These are phyloP conservation scores for Penicillium desertorum DNA, from an alignment of 495 filamentous ascomycete species.

Conservation along the genomic window DNA sequence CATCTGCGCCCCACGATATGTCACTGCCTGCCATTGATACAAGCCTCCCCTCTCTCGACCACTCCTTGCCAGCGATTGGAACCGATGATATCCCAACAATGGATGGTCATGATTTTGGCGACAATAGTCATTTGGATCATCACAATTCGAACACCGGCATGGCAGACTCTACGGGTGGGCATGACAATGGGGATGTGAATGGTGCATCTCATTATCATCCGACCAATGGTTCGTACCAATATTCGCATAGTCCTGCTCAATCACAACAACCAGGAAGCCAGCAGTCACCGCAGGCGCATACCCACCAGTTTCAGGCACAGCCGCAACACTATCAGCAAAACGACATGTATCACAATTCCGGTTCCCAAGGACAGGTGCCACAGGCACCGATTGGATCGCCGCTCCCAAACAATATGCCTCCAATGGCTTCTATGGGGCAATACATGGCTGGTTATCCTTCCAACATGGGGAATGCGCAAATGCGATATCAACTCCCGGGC, in stretches of 20 bases:
- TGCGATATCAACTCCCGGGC: constrained; percentile 43
- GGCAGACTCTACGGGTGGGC: constrained; percentile 32
- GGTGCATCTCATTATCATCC: constrained; percentile 28
- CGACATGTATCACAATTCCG: constrained; percentile 41
- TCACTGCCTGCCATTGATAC: constrained; percentile 44
- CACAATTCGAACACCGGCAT: constrained; percentile 21
- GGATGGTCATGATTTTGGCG: constrained; percentile 28
- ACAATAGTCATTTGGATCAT: constrained; percentile 21
- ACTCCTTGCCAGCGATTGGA: constrained; percentile 39
- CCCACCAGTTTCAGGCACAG: constrained; percentile 33
- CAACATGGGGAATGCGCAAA: constrained; percentile 39
- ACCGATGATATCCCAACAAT: constrained; percentile 35
- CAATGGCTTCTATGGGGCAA: constrained; percentile 46
- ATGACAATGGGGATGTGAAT: constrained; percentile 29
- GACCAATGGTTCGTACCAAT: constrained; percentile 37
- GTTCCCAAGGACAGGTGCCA: constrained; percentile 37
- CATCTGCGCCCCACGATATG: constrained; percentile 29
- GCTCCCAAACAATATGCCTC: constrained; percentile 38
- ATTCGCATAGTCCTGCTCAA: constrained; percentile 24
- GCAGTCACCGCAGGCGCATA: constrained; percentile 23
- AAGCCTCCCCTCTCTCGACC: constrained; percentile 36
- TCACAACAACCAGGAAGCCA: constrained; percentile 26
- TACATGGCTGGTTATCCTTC: constrained; percentile 48
- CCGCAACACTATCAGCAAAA: constrained; percentile 36
- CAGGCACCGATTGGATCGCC: constrained; percentile 49